phyloP scores from a whole-genome alignment of 148 eudicot genomes.

The Vaccinium myrtillus region DNA sequence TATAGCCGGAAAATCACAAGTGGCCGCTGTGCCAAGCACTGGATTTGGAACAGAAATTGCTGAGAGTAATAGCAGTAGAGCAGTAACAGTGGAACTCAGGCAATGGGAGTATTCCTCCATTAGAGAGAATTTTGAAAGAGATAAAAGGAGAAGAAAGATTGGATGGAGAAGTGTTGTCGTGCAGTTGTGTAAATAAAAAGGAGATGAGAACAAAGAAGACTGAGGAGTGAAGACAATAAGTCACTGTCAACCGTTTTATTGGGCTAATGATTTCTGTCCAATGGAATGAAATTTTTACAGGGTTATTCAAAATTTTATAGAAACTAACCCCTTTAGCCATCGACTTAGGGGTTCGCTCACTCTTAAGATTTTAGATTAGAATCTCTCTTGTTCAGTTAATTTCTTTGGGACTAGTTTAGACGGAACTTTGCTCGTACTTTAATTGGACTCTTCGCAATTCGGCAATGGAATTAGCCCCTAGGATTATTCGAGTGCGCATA shows the following conservation, averaged over 20 bases:
- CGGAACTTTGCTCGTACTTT: too few relatives aligned
- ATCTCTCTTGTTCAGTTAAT: too few relatives aligned
- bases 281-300: not conserved
- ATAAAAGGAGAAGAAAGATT: not conserved
- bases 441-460: too few relatives aligned
- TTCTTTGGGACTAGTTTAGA: too few relatives aligned
- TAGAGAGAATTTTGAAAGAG: not conserved
- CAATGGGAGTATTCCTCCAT: not conserved
- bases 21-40: not conserved
- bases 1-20: slow-evolving; percentile 67
- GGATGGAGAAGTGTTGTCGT: not conserved
- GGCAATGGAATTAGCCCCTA: too few relatives aligned
- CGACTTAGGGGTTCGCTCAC: too few relatives aligned
- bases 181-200: not conserved
- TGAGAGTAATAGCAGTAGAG: not conserved
- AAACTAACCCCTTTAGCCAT: too few relatives aligned
- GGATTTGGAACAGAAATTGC: not conserved
- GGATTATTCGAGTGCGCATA: too few relatives aligned
- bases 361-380: too few relatives aligned
- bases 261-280: not conserved
- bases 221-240: not conserved
- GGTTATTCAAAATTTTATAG: not conserved
- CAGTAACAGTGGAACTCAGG: not conserved
- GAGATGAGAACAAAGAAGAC: not conserved
- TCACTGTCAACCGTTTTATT: not conserved